Evolutionary conservation across 2,329 filamentous ascomycete species (phyloP), one percentile per base, ranked within the genome.

Genomic region (Didymellaceae sp.): DNA sequence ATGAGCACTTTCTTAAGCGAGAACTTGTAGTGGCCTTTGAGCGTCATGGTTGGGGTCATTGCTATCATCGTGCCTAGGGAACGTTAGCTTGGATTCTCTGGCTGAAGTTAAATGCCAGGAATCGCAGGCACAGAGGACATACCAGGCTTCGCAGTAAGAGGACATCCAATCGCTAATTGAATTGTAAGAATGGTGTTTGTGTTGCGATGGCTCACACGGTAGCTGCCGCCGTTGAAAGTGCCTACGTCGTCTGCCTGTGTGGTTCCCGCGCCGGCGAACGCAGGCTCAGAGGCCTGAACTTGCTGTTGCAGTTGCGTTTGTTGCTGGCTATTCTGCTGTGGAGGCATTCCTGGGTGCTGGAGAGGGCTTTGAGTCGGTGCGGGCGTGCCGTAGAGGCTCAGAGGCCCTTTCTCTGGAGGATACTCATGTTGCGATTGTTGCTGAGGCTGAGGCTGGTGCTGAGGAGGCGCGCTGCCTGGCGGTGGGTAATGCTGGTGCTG

Each of bases 211-310:
- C 90, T 94, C 68, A 97, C 91, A 33, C 94, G 83, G 71, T 93
- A 99, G 67, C 89, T 93, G 10, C 94, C 94, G 13, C 94, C 94
- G 70, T 97, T 97, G 79, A 97, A 99, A 0, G 89, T 94, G n/a
- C 94, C 94, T 1, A 96, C 85, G 62, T 96, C 92, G 72, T 97
- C 94, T 22, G 85, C 79, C 1, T 82, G 81, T 0, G 87, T 79
- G 26, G 75, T 74, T 0, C 53, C 55, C 38, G 75, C 73, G n/a
- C 74, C 73, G 18, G 51, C 46, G 18, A 59, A 59, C 16, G 50
- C 52, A 54, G 71, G 44, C 38, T 61, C 59, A 6, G 52, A 55
- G 21, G 59, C 70, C 61, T 62, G 60, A 48, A 66, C 61, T 44
- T 73, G 61, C 14, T 63, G 67, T 26, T 62, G 59, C n/a, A 66